phyloP scores from a whole-genome alignment of 2,329 filamentous ascomycete species.

The Pestalotiopsis sp. region DNA sequence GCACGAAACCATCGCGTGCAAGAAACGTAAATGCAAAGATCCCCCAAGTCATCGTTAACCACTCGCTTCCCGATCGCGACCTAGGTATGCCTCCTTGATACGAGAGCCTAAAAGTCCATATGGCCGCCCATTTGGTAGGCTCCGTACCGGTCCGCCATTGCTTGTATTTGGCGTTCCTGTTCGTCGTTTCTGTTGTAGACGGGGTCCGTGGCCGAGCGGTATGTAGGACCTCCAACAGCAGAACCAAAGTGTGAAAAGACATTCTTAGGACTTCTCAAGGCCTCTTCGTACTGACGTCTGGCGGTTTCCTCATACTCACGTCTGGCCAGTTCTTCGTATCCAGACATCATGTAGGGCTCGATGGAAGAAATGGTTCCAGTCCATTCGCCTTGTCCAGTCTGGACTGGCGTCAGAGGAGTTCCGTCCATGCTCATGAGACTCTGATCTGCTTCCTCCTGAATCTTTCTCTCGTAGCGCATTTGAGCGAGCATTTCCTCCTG shows the following conservation, averaged over 20 bases:
- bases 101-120: constrained; percentile 25
- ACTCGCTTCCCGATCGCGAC: not conserved
- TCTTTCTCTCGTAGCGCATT: constrained; percentile 60
- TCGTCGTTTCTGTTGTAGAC: constrained; percentile 59
- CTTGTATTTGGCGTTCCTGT: constrained; percentile 51
- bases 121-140: constrained; percentile 53
- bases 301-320: constrained; percentile 63
- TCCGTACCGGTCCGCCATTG: constrained; percentile 73
- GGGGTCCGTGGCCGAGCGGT: constrained; percentile 66
- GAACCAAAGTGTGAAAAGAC: constrained; percentile 48
- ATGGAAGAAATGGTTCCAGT: constrained; percentile 48
- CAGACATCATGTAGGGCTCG: constrained; percentile 84
- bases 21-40: not conserved
- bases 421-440: constrained; percentile 57
- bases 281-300: constrained; percentile 35
- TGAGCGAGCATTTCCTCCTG: constrained; percentile 63
- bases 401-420: constrained; percentile 50
- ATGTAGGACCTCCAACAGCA: constrained; percentile 41
- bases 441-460: constrained; percentile 46
- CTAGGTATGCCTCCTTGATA: constrained; percentile 16
- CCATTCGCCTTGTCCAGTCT: constrained; percentile 59
- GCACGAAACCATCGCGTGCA: not conserved
- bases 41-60: not conserved
- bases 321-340: constrained; percentile 73
- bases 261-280: constrained; percentile 37